Evolutionary conservation across 768 basidiomycete genomes (phyloP), one percentile per base, ranked within the genome.

Genomic region (Tylopilus sp.): DNA sequence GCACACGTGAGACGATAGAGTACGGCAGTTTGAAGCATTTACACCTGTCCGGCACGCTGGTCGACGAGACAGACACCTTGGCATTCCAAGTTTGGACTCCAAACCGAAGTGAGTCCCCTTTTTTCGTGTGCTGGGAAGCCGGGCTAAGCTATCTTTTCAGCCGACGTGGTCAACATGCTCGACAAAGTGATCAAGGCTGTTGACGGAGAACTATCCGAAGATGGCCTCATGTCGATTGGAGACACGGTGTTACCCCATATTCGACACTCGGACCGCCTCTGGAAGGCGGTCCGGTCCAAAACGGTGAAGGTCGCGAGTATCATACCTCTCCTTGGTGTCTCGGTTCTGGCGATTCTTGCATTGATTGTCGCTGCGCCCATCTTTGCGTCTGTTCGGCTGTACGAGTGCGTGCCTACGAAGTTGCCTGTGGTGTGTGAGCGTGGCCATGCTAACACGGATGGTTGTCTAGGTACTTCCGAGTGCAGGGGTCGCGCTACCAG

Each of bases 31-130:
- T 64, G 51, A 64, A 64, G 15, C 38, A 58, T 40, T 22, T 61
- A 9, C 43, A 44, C 25, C 31, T 63, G 5, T 50, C 61, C 2
- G 58, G 58, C 21, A 50, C 22, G 10, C 56, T 58, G 15, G 21
- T 57, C 8, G 53, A 48, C 15, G 55, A 54, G 1, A 15, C 18
- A 13, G 52, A 65, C 15, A 59, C 60, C 12, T 4, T 65, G 53
- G 63, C 42, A 28, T 64, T 54, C 55, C 50, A 23, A 9, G 31
- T 64, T 28, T 15, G 21, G 21, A 64, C 57, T 3, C 62, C 63
- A 39, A 62, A 62, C 11, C 47, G 53, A 47, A 17, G 62, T 64
- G 11, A 23, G 50, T 30, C 4, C 3, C 18, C 10, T 33, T 15
- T n/a, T 15, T 1, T 21, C n/a, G n/a, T n/a, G 12, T 22, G 4